phyloP scores from a whole-genome alignment of 305 asterid species.

The Solanum hybrid region DNA sequence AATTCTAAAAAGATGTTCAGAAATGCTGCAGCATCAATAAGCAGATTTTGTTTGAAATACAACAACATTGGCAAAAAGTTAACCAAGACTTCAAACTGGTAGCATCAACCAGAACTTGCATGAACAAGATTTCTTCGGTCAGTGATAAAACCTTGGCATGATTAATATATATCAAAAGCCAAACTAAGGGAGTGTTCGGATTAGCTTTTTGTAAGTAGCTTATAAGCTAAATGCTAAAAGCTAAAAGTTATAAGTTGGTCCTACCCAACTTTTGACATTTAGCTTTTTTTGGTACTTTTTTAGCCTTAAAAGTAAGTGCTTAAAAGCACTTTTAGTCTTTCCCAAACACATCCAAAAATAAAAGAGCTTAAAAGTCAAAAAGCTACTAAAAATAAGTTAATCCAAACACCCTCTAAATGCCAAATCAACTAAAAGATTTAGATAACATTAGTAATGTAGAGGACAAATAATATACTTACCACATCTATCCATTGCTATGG shows the following conservation, averaged over 20 bases:
- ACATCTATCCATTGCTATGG: conserved; percentile 69
- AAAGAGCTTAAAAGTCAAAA: not conserved
- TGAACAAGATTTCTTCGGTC: not conserved
- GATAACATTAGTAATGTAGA: not conserved
- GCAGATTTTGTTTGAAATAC: not conserved
- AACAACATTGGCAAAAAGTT: not conserved
- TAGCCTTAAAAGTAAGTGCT: not conserved
- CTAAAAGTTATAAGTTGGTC: not conserved
- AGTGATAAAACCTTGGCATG: not conserved
- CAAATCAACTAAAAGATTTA: not conserved
- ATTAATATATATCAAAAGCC: not conserved
- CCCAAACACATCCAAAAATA: not conserved
- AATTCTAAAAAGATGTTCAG: not conserved
- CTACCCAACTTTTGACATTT: not conserved
- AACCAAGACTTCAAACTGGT: not conserved
- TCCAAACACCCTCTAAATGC: not conserved
- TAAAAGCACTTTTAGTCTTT: not conserved
- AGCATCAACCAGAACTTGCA: not conserved
- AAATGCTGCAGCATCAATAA: not conserved
- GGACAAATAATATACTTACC: conserved; percentile 28
- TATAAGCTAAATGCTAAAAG: not conserved
- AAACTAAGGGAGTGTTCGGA: not conserved
- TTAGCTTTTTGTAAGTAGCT: not conserved
- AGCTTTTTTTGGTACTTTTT: not conserved
- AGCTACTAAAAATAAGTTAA: not conserved